Evolutionary conservation across 192 early-diverging fungal genomes (phyloP), one percentile per base, ranked within the genome.

Genomic region (Pilaira anomala): DNA sequence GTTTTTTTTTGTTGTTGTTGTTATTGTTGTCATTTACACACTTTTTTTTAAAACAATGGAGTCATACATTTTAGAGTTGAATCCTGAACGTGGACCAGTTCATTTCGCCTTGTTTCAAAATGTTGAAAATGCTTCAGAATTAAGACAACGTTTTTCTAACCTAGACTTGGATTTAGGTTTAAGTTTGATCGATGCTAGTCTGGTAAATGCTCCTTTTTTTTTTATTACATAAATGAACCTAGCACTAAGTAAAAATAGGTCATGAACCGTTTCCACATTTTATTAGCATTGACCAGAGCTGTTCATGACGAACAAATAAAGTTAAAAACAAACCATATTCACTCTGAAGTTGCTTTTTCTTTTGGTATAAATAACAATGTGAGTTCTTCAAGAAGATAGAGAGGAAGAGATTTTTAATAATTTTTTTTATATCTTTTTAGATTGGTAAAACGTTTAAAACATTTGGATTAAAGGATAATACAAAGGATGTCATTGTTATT

Each of bases 311-410:
- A 78, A 36, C 64, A 68, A 33, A 22, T 59, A n/a, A 77, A 79
- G n/a, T 53, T 86, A 11, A 82, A 74, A 53, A 84, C 84, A 3
- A 76, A 80, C 51, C 78, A 76, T 45, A 49, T 86, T 11, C 71
- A 76, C 65, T 83, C 83, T 8, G 84, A 86, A 68, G 78, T 84
- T 51, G 77, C 84, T 13, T 86, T 83, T 50, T 74, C 76, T 44
- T 76, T 86, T 52, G 83, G 83, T 1, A 73, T 83, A 3, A 69
- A 74, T 13, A 76, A 69, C 44, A 81, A 82, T 51, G 84, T 83
- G 82, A 40, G 24, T 30, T 14, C n/a, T 8, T 22, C 41, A 4
- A 13, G 19, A 40, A 40, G 13, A 19, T 0, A 30, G 22, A 26
- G 4, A 16, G 5, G 33, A 49, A 42, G 25, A 14, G 13, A 22